Evolutionary conservation across 176 grass and related monocot species (phyloP), one percentile per base, ranked within the genome.

Genomic region (Oryza punctata): DNA sequence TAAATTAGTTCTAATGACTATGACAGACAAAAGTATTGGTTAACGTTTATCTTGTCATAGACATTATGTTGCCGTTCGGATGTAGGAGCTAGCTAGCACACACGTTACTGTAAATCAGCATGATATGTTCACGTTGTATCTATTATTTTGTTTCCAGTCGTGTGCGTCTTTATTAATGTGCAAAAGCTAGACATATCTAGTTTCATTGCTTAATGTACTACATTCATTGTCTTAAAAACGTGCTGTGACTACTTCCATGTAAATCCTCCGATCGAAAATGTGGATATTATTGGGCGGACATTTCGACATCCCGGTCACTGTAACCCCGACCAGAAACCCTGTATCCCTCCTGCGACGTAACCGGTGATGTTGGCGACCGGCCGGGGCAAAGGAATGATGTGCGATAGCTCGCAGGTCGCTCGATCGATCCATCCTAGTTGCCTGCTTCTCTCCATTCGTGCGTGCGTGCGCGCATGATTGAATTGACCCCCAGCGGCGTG

Each of bases 401-500:
- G 43, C 43, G 24, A 41, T 27, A 19, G 52, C 52, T 57, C 52
- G 52, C 52, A 19, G 52, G 52, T 57, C 25, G 25, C 26, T 4
- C 41, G 12, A 18, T 73, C 24, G 24, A 14, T 49, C n/a, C 0
- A 4, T 4, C 10, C 45, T 14, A 47, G 45, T 12, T 14, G 12
- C 49, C 7, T 33, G n/a, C 32, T 33, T 6, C 32, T 18, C 5
- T 19, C 15, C n/a, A 1, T 15, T 43, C 46, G 46, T 32, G 3
- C 82, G 38, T 10, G 3, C 82, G 37, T 9, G 28, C 57, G 82
- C 5, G 14, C 30, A 19, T 16, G 28, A 18, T 3, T 0, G 38
- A 44, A 44, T 19, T 45, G 64, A 21, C 72, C 72, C 15, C 10
- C 43, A 21, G 26, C 65, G 76, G 28, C 70, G 63, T 81, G 78